Evolutionary conservation across 1,284 basidiomycete genomes (phyloP), one percentile per base, ranked within the genome.

Genomic region (Pisolithus thermaeus): DNA sequence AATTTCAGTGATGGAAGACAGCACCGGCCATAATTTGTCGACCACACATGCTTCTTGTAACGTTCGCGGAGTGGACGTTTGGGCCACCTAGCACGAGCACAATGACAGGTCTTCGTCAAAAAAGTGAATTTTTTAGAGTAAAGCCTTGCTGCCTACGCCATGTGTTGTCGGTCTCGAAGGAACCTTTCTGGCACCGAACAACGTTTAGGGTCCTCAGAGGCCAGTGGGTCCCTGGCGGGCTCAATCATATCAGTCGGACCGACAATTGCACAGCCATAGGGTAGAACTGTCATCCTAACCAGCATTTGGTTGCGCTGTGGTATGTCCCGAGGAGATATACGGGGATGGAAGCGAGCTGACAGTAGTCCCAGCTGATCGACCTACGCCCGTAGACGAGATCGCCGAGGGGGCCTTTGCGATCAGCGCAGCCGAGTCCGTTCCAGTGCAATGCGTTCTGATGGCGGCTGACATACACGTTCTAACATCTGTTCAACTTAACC

Each of bases 1-100:
- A 43, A 43, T 43, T 43, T 43, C 42, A 43, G 42, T 43, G 42
- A 43, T 43, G 42, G 42, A 12, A 43, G 23, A 18, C 42, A 16
- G 42, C 42, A 43, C 25, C 25, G 11, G 23, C 12, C 14, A 28
- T 7, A n/a, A 28, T 18, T 5, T 42, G 25, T 14, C 41, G 23
- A 22, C 14, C 42, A 43, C 14, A 25, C 27, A 23, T 28, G 42
- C 16, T 30, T 16, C 12, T 43, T 43, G 14, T 43, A 43, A 23
- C 42, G n/a, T 43, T 43, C 42, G 42, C 42, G 42, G 42, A 43
- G 42, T 43, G 12, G 28, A 27, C n/a, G 42, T 16, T 25, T n/a
- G 27, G 9, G 7, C 40, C 20, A 18, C 27, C 14, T 16, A n/a
- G 42, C 42, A 43, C 12, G n/a, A 25, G 23, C 6, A 27, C 38